A percentile compares a stretch with the other conserved stretches of the same genome.
phyloP scores from a whole-genome alignment of 805 yeast species.

The Metschnikowia cubensis region DNA sequence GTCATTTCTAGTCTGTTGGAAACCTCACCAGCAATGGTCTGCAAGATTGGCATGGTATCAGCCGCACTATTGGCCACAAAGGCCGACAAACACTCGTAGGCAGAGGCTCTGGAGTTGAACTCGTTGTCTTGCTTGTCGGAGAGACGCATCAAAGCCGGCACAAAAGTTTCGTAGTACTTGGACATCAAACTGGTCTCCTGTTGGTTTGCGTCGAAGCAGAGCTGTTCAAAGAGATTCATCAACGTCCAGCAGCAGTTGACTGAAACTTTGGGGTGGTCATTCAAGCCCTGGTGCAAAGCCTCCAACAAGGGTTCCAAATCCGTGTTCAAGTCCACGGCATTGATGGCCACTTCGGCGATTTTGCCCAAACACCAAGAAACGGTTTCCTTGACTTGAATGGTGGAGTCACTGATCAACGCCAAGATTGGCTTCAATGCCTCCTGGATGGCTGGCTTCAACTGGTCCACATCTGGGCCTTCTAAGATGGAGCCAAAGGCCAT shows the following conservation, averaged over 20 bases:
- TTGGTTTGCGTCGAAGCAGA: slow-evolving; percentile 50
- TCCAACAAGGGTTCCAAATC: slow-evolving; percentile 69
- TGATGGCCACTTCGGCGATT: slow-evolving; percentile 82
- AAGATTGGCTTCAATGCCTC: slow-evolving; percentile 84
- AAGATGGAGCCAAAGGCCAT: slow-evolving; percentile 98
- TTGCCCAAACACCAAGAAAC: slow-evolving; percentile 98
- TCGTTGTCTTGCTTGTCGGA: slow-evolving; percentile 79
- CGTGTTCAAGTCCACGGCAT: slow-evolving; percentile 61
- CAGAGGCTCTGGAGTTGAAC: slow-evolving; percentile 86
- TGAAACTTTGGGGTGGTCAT: slow-evolving; percentile 87
- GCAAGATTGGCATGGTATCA: slow-evolving; percentile 64
- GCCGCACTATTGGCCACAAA: slow-evolving; percentile 72
- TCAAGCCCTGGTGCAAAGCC: slow-evolving; percentile 76
- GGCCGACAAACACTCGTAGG: slow-evolving; percentile 87
- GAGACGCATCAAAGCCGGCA: slow-evolving; percentile 66
- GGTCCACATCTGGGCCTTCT: slow-evolving; percentile 84
- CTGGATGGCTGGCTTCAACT: slow-evolving; percentile 61
- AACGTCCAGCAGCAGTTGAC: slow-evolving; percentile 99
- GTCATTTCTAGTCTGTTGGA: slow-evolving; percentile 71
- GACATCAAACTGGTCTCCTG: slow-evolving; percentile 62
- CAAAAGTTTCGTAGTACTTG: slow-evolving; percentile 62
- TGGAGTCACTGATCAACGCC: slow-evolving; percentile 65
- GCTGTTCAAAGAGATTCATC: slow-evolving; percentile 85
- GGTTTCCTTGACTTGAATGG: slow-evolving; percentile 88
- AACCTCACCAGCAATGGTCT: slow-evolving; percentile 70